Conservation (phyloP, 805 yeast species). For the Zygoascus flipseniorum region DNA sequence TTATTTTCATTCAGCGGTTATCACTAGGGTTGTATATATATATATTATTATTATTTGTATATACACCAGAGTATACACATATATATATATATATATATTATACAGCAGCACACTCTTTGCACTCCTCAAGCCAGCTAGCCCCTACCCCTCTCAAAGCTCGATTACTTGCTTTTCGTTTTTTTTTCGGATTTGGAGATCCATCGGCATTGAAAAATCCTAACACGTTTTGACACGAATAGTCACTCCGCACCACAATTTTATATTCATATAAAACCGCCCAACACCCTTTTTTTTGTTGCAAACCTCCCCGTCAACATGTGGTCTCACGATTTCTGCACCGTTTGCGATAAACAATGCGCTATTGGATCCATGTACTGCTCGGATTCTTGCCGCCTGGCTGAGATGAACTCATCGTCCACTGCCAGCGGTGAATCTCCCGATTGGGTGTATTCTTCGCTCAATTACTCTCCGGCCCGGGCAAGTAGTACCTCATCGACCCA, state of each 20-base stretch:
- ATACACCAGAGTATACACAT: not conserved
- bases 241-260: not conserved
- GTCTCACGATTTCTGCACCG: constrained; percentile 48
- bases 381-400: constrained; percentile 30
- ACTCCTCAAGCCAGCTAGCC: too few species aligned
- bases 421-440: not conserved
- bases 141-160: too few species aligned
- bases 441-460: not conserved
- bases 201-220: not conserved
- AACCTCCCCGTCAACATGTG: constrained; percentile 21
- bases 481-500: not conserved
- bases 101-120: too few species aligned
- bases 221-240: not conserved
- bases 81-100: not conserved
- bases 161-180: too few species aligned
- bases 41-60: not conserved
- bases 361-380: constrained; percentile 40
- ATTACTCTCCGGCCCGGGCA: not conserved
- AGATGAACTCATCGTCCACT: not conserved
- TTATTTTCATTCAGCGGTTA: not conserved
- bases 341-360: constrained; percentile 45
- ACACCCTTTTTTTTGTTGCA: not conserved
- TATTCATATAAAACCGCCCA: not conserved
- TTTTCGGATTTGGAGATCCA: too few species aligned
- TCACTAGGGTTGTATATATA: not conserved